Percentiles rank a stretch among this genome's conserved stretches.
phyloP scores from a whole-genome alignment of 2,329 filamentous ascomycete species.

The Fusarium sp. region DNA sequence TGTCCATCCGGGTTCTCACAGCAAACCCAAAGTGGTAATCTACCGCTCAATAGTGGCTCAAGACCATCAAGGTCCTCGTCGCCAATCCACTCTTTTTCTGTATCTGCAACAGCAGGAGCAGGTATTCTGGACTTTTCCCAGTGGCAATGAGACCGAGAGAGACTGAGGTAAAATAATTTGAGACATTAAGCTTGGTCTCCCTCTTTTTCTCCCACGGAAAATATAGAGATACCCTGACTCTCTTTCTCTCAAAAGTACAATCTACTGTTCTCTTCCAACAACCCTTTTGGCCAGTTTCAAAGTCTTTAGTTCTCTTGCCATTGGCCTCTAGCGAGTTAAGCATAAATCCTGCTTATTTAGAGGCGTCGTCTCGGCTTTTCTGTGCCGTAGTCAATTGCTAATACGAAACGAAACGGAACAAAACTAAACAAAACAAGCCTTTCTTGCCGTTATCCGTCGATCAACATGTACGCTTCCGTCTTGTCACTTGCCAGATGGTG shows the following conservation, averaged over 20 bases:
- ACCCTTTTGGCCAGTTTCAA: conserved; percentile 25
- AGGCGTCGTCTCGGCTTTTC: conserved; percentile 12
- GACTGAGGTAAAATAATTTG: conserved; percentile 17
- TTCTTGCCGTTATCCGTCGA: conserved; percentile 3
- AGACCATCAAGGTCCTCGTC: conserved; percentile 41
- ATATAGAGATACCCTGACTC: background rate
- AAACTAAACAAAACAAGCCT: background rate
- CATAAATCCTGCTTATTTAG: conserved; percentile 19
- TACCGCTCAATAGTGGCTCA: conserved; percentile 26
- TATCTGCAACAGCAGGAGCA: conserved; percentile 4
- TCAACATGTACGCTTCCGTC: conserved; percentile 32
- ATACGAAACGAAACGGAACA: conserved; percentile 1
- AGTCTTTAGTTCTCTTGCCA: background rate
- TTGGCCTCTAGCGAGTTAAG: conserved; percentile 21
- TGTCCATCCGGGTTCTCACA: conserved; percentile 43
- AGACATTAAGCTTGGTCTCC: conserved; percentile 33
- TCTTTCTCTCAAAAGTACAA: background rate
- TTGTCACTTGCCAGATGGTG: conserved; percentile 38
- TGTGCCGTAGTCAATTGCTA: conserved; percentile 2
- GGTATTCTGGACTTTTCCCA: conserved; percentile 5
- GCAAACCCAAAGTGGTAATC: conserved; percentile 31
- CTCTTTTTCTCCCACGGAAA: conserved; percentile 2
- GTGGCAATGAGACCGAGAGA: background rate
- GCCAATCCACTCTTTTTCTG: conserved; percentile 31
- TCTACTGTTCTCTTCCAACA: background rate